phyloP scores from a whole-genome alignment of 2,329 filamentous ascomycete genomes.

The Pestalotiopsis sp. region DNA sequence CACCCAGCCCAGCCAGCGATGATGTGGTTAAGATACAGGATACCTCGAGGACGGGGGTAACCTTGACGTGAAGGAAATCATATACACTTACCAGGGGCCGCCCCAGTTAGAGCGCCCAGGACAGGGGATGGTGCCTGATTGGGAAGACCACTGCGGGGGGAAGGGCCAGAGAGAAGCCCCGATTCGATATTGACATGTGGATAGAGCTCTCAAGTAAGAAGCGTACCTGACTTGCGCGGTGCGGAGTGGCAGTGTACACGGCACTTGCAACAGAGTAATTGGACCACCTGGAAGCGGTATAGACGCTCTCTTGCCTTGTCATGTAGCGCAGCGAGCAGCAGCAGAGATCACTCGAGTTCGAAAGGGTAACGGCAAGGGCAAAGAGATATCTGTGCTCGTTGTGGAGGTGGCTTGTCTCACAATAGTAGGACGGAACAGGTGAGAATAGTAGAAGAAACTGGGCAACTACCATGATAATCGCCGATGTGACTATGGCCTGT shows the following conservation, averaged over 20 bases:
- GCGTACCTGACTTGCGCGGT: constrained; percentile 2
- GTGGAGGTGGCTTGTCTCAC: constrained; percentile 43
- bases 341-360: too few species aligned
- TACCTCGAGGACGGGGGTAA: constrained; percentile 24
- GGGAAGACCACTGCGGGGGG: constrained; percentile 31
- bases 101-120: constrained; percentile 30
- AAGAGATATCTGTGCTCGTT: constrained; percentile 7
- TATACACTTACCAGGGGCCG: constrained; percentile 33
- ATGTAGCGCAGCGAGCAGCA: constrained; percentile 11
- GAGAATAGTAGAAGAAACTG: constrained; percentile 14
- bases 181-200: constrained; percentile 33
- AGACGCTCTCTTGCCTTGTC: constrained; percentile 8
- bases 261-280: constrained; percentile 21
- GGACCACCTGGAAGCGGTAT: constrained; percentile 13
- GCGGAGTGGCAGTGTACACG: constrained; percentile 4
- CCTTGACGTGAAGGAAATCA: constrained; percentile 30
- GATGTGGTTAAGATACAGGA: constrained; percentile 39
- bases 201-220: constrained; percentile 20
- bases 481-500: neutral
- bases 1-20: constrained; percentile 40
- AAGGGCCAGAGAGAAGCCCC: constrained; percentile 31
- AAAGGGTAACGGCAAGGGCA: too few species aligned
- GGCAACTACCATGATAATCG: neutral
- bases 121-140: constrained; percentile 30
- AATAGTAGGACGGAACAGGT: constrained; percentile 17